These are phyloP conservation scores for Haplographium delicatum DNA, from an alignment of 495 filamentous ascomycete genomes.

Conservation along the genomic window DNA sequence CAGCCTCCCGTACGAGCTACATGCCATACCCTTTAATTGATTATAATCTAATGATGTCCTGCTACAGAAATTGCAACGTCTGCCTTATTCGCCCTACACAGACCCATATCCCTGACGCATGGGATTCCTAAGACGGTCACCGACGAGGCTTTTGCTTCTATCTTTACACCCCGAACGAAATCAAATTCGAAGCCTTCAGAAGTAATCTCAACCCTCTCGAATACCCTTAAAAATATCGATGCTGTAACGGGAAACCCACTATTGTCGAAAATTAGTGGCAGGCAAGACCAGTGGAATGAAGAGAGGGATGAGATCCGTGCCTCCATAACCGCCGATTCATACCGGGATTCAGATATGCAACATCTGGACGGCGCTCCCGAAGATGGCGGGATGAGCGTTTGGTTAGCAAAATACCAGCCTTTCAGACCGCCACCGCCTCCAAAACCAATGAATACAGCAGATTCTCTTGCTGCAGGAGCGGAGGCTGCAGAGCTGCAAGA, in stretches of 20 bases:
- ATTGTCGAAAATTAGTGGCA: constrained; percentile 10
- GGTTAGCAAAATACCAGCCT: constrained; percentile 60
- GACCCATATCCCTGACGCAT: constrained; percentile 83
- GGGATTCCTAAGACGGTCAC: constrained; percentile 68
- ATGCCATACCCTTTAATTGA: constrained; percentile 1
- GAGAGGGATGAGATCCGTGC: constrained; percentile 42
- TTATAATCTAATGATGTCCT: constrained; percentile 17
- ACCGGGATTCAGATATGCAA: constrained; percentile 41
- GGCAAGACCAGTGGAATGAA: constrained; percentile 31
- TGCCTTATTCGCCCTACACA: constrained; percentile 92
- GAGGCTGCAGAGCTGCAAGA: constrained; percentile 27
- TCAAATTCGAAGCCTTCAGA: constrained; percentile 43
- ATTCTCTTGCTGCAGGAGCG: constrained; percentile 30
- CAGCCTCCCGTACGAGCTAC: constrained; percentile 52
- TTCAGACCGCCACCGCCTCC: constrained; percentile 77
- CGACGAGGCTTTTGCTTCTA: constrained; percentile 68
- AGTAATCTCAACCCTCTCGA: constrained; percentile 73
- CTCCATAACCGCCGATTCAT: constrained; percentile 42
- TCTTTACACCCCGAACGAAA: constrained; percentile 62
- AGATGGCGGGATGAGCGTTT: constrained; percentile 26
- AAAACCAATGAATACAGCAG: constrained; percentile 45
- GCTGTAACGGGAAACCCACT: constrained; percentile 9
- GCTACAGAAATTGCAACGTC: constrained; percentile 74
- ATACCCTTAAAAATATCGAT: constrained; percentile 67
- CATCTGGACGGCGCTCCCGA: constrained; percentile 43